phyloP scores from a whole-genome alignment of 805 yeast genomes.

The Ogataea ramenticola region DNA sequence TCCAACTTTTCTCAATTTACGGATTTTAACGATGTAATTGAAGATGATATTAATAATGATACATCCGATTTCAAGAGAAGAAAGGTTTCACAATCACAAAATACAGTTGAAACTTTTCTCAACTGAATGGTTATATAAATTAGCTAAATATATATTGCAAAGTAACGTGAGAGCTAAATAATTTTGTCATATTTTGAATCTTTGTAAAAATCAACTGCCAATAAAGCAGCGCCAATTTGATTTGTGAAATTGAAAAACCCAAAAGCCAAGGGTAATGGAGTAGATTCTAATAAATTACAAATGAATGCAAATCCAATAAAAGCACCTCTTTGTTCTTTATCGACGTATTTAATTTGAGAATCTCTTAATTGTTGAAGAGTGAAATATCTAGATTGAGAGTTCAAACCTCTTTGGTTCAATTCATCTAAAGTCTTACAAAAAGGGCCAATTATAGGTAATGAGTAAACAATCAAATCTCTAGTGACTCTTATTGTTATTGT shows the following conservation, averaged over 20 bases:
- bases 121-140: background rate
- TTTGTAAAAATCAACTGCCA: constrained; percentile 36
- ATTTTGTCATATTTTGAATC: constrained; percentile 8
- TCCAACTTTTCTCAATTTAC: background rate
- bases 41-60: background rate
- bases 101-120: background rate
- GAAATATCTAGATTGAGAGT: constrained; percentile 15
- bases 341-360: constrained; percentile 18
- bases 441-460: constrained; percentile 20
- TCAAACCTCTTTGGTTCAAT: constrained; percentile 11
- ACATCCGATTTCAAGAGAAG: background rate
- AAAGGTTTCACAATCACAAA: background rate
- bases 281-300: constrained; percentile 42
- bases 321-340: constrained; percentile 28
- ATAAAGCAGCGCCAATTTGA: constrained; percentile 56
- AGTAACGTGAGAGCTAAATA: background rate
- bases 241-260: constrained; percentile 51
- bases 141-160: background rate
- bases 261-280: constrained; percentile 39
- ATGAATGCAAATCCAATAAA: constrained; percentile 45
- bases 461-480: constrained; percentile 6
- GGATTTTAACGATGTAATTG: background rate
- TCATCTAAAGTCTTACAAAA: constrained; percentile 10
- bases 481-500: constrained; percentile 4
- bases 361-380: constrained; percentile 17